These are phyloP conservation scores for Sphaerulina vaccinii DNA, from an alignment of 2,329 filamentous ascomycete genomes.

Conservation along the genomic window DNA sequence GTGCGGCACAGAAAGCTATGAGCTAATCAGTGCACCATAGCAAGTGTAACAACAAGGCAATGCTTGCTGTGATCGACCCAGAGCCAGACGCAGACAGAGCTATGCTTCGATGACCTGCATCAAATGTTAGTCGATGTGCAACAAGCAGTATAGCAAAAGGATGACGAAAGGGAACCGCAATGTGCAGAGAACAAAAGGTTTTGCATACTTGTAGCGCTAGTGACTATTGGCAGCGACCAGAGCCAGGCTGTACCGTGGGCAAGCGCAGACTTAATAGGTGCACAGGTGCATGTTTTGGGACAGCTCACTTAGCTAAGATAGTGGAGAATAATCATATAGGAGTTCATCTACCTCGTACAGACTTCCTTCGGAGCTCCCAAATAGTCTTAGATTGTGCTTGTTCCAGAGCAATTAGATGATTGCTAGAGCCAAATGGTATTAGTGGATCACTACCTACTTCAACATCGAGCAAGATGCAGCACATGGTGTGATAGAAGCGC, in stretches of 20 bases:
- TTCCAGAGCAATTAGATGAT: not conserved
- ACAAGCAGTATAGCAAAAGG: not conserved
- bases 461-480: not conserved
- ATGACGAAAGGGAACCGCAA: not conserved
- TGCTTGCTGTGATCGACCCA: not conserved
- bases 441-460: not conserved
- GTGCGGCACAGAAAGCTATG: not conserved
- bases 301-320: slow-evolving; percentile 5
- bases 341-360: slow-evolving; percentile 11
- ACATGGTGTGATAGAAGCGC: not conserved
- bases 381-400: slow-evolving; percentile 2
- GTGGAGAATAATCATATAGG: slow-evolving; percentile 14
- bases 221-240: slow-evolving; percentile 2
- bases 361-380: slow-evolving; percentile 1
- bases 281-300: slow-evolving; percentile 20
- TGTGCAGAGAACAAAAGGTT: slow-evolving; percentile 1
- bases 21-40: slow-evolving; percentile 2
- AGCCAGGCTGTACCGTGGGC: slow-evolving; percentile 4
- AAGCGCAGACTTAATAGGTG: slow-evolving; percentile 13
- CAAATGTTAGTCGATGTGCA: not conserved
- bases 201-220: not conserved
- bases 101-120: not conserved
- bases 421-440: slow-evolving; percentile 8
- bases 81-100: not conserved
- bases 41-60: not conserved